These are phyloP conservation scores for Epichloe hybrida DNA, from an alignment of 2,329 filamentous ascomycete genomes.

Conservation along the genomic window DNA sequence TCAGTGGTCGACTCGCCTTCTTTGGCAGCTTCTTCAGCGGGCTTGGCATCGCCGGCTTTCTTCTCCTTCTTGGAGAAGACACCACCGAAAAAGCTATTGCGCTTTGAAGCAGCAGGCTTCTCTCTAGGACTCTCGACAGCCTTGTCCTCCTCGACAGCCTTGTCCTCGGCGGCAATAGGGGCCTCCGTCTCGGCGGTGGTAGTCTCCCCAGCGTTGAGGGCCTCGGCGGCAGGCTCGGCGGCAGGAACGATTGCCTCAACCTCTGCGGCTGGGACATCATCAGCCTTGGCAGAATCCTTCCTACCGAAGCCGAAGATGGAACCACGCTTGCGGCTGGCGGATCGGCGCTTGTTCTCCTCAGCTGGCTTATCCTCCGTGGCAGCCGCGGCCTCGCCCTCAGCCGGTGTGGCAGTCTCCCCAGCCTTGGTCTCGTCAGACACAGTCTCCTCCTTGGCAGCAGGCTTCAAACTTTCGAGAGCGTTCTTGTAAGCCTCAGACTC, in stretches of 20 bases:
- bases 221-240: conserved; percentile 22
- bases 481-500: conserved; percentile 82
- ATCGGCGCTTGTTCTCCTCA: conserved; percentile 47
- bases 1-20: conserved; percentile 29
- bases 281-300: conserved; percentile 28
- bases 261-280: conserved; percentile 20
- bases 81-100: conserved; percentile 41
- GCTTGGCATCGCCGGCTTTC: conserved; percentile 40
- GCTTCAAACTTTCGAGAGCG: conserved; percentile 56
- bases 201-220: conserved; percentile 22
- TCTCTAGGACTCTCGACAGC: conserved; percentile 28
- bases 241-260: conserved; percentile 20
- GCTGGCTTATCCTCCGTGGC: conserved; percentile 22
- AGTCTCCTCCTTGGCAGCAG: conserved; percentile 18
- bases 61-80: conserved; percentile 43
- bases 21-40: conserved; percentile 26
- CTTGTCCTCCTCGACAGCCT: conserved; percentile 25
- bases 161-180: conserved; percentile 16
- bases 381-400: conserved; percentile 13
- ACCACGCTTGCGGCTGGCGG: conserved; percentile 50
- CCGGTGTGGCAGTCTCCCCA: conserved; percentile 16
- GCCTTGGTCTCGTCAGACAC: conserved; percentile 15
- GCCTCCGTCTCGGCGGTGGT: conserved; percentile 21
- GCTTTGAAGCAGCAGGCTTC: conserved; percentile 40
- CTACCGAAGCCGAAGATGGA: conserved; percentile 51